Evolutionary conservation across 2,329 filamentous ascomycete species (phyloP).

Genomic region (Ophiocordyceps sinensis): DNA sequence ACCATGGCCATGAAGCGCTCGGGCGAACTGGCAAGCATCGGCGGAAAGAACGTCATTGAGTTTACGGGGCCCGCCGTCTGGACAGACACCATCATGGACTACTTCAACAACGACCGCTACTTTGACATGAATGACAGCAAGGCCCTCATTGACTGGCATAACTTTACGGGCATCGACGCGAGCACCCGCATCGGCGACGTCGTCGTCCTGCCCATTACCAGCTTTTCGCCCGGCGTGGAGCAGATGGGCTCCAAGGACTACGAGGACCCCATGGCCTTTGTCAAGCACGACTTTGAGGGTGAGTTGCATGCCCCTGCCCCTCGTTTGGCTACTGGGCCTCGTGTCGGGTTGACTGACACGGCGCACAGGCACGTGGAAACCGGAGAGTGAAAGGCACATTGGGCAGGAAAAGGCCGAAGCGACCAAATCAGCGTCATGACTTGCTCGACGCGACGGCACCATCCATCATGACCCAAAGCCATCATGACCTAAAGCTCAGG

Average conservation of each 20-base stretch:
- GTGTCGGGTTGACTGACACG: slow-evolving; percentile 5
- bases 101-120: slow-evolving; percentile 82
- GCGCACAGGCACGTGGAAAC: slow-evolving; percentile 56
- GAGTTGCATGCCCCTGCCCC: slow-evolving; percentile 11
- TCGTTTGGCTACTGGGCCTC: not conserved
- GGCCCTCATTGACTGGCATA: slow-evolving; percentile 65
- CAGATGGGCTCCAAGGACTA: slow-evolving; percentile 85
- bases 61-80: slow-evolving; percentile 89
- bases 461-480: too few relatives aligned
- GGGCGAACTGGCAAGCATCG: slow-evolving; percentile 45
- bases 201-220: slow-evolving; percentile 85
- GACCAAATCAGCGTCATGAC: slow-evolving; percentile 1
- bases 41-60: slow-evolving; percentile 68
- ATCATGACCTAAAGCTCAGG: too few relatives aligned
- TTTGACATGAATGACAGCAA: slow-evolving; percentile 64
- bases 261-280: slow-evolving; percentile 92
- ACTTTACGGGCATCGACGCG: slow-evolving; percentile 77
- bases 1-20: slow-evolving; percentile 58
- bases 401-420: slow-evolving; percentile 27
- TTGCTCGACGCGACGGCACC: not conserved
- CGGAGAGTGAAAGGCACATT: slow-evolving; percentile 56
- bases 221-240: slow-evolving; percentile 86
- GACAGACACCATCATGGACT: slow-evolving; percentile 85
- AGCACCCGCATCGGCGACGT: slow-evolving; percentile 88
- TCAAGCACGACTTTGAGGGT: slow-evolving; percentile 96